These are phyloP conservation scores for Heliamphora exappendiculata DNA, from an alignment of 148 eudicot species.

Conservation along the genomic window DNA sequence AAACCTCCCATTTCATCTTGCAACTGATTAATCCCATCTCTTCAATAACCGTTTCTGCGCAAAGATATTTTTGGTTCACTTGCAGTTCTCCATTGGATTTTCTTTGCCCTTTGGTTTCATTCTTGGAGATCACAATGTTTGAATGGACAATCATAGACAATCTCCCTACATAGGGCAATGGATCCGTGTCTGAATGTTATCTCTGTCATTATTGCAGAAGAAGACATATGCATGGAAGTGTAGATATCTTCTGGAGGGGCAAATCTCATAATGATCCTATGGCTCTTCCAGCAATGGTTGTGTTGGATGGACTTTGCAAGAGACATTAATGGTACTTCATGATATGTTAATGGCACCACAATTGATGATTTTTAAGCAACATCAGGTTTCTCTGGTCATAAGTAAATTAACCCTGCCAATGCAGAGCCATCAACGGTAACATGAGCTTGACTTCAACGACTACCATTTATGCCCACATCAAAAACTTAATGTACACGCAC, in stretches of 20 bases:
- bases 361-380: background rate
- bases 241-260: background rate
- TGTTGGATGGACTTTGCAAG: background rate
- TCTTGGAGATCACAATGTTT: background rate
- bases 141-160: background rate
- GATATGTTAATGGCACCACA: background rate
- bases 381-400: background rate
- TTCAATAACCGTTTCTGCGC: background rate
- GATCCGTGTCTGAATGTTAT: background rate
- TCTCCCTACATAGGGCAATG: background rate
- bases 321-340: background rate
- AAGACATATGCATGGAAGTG: background rate
- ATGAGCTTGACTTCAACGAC: no score
- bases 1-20: background rate
- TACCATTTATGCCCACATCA: no score
- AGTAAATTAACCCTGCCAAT: background rate
- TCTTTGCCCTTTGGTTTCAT: background rate
- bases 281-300: background rate
- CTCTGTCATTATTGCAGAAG: background rate
- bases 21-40: background rate
- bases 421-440: no score
- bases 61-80: background rate
- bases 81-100: background rate
- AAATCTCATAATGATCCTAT: background rate
- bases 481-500: no score